phyloP scores from a whole-genome alignment of 1,284 basidiomycete species.

The Marasmius fiardii region DNA sequence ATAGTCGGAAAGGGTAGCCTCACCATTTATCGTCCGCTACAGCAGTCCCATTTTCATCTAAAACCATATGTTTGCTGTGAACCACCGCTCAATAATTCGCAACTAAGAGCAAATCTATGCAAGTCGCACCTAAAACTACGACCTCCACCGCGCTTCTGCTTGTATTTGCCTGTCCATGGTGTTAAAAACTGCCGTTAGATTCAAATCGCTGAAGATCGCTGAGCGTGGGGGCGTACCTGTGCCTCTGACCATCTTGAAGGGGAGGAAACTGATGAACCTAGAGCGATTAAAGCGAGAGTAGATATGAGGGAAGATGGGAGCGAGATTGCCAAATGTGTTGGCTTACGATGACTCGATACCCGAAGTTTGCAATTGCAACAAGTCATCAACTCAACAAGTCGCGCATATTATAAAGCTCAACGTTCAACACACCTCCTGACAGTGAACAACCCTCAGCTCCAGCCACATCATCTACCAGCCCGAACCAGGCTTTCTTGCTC shows the following conservation, averaged over 20 bases:
- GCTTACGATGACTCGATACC: too few relatives aligned
- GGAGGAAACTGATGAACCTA: too few relatives aligned
- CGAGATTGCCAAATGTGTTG: too few relatives aligned
- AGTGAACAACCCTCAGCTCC: too few relatives aligned
- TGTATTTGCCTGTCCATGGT: constrained; percentile 63
- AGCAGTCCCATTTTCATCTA: constrained; percentile 62
- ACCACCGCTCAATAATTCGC: background rate
- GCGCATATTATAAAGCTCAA: too few relatives aligned
- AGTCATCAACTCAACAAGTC: too few relatives aligned
- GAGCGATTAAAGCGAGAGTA: too few relatives aligned
- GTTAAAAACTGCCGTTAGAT: background rate
- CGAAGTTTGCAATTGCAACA: too few relatives aligned
- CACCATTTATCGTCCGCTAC: constrained; percentile 44
- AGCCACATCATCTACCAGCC: too few relatives aligned
- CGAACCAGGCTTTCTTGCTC: too few relatives aligned
- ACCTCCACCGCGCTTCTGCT: constrained; percentile 84
- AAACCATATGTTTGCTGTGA: constrained; percentile 52
- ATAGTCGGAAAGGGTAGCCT: constrained; percentile 26
- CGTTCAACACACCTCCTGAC: too few relatives aligned
- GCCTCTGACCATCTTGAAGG: background rate
- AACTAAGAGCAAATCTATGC: background rate
- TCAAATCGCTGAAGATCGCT: background rate
- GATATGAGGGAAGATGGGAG: too few relatives aligned
- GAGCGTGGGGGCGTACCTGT: background rate
- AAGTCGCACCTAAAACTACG: constrained; percentile 66